phyloP scores from a whole-genome alignment of 1,284 basidiomycete genomes.

The Cutaneotrichosporon cyanovorans region DNA sequence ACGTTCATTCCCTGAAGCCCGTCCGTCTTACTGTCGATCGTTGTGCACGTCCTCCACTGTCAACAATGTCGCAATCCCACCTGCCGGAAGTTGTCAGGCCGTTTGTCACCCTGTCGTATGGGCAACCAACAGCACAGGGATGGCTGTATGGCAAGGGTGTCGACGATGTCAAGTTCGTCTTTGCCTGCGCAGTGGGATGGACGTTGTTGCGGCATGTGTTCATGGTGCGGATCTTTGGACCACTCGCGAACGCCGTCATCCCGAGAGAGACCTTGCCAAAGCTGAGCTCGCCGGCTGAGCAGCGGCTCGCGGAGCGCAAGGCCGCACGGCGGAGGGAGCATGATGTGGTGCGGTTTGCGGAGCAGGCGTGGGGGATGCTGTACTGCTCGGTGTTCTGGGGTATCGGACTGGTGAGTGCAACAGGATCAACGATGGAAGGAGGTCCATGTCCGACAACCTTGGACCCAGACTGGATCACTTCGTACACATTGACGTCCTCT shows the following conservation, averaged over 20 bases:
- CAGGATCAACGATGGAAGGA: no score
- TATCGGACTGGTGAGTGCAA: constrained; percentile 68
- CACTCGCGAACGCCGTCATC: constrained; percentile 33
- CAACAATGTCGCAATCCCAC: background rate
- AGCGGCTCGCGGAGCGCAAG: constrained; percentile 4
- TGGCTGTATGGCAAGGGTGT: constrained; percentile 57
- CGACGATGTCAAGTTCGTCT: constrained; percentile 62
- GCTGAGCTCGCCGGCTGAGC: constrained; percentile 1
- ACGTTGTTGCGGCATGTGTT: constrained; percentile 67
- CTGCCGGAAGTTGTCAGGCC: constrained; percentile 43
- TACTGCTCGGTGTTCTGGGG: constrained; percentile 71
- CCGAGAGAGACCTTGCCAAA: background rate
- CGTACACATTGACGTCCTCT: no score
- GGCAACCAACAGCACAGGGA: background rate
- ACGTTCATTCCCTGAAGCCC: no score
- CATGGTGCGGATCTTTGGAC: constrained; percentile 65
- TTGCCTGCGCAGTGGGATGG: constrained; percentile 67
- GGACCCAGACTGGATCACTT: no score
- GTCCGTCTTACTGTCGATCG: no score
- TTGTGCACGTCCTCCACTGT: no score
- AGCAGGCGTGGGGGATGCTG: constrained; percentile 83
- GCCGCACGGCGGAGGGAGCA: constrained; percentile 49
- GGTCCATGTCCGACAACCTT: no score
- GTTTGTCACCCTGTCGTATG: constrained; percentile 66
- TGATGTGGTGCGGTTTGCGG: constrained; percentile 77